Base-by-base conservation (phyloP, 2,329 filamentous ascomycete genomes). In the Talaromyces funiculosus region DNA sequence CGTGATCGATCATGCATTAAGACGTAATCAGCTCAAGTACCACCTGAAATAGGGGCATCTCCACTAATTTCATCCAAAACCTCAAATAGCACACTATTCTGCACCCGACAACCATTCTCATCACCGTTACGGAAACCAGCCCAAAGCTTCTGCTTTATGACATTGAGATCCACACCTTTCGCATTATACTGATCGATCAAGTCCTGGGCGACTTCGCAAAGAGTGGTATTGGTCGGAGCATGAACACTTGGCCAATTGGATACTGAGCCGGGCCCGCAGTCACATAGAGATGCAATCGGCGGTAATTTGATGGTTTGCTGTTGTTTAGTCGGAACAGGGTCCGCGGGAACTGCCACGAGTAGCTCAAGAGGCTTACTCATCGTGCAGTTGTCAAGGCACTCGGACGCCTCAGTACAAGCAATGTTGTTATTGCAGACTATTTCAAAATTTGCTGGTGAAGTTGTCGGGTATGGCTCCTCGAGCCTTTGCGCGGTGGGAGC, bases 71-170 rank as follows among this genome's bases (percentile, higher is more conserved):
- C 73, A 62, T 75, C 71, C 64, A 76, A 60, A 18, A 76, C 68
- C 63, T 74, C 64, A 29, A 78, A 76, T 22, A 80, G 69, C 14
- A 81, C 68, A n/a, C 74, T 72, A 57, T 73, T 75, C 49, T 74
- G 71, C 6, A 77, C 73, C 51, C 72, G 70, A 61, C 73, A 76
- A 22, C 70, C 74, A 59, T 71, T 66, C 69, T 69, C 1, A 64
- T 61, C 54, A 65, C 63, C 9, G 61, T 53, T 69, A 40, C 67
- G 66, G 53, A 75, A 75, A 0, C 72, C 74, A n/a, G 67, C 63
- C 61, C 69, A 71, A 14, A 76, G 69, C 60, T 67, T 72, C 49
- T 64, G 63, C 38, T 67, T 69, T 40, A 77, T 76, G 37, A 74
- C 69, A 9, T 68, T 67, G 37, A 75, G 67, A 53, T 76, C 73